Evolutionary conservation across 805 yeast species (phyloP).

Genomic region (Candida corydali): DNA sequence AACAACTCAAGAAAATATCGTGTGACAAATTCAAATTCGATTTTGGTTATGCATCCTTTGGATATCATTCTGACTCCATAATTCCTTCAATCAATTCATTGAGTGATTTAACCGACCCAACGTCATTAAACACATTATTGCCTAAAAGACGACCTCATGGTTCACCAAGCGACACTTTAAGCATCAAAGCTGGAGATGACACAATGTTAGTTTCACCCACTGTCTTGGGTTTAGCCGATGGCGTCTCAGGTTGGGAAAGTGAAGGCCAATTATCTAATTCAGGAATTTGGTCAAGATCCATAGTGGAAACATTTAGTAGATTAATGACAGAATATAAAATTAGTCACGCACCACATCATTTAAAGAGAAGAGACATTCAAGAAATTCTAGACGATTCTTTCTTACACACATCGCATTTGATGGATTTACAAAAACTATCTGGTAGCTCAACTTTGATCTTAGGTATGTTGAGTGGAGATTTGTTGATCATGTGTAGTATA

Average conservation of each 20-base stretch:
- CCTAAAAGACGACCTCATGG: conserved; percentile 52
- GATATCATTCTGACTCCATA: conserved; percentile 40
- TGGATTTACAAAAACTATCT: conserved; percentile 43
- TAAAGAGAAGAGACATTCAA: conserved; percentile 39
- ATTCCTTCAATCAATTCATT: conserved; percentile 44
- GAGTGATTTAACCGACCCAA: conserved; percentile 47
- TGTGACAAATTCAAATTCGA: conserved; percentile 41
- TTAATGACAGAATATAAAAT: conserved; percentile 42
- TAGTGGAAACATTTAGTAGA: conserved; percentile 48
- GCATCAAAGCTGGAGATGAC: conserved; percentile 53
- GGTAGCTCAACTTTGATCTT: conserved; percentile 50
- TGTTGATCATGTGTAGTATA: conserved; percentile 44
- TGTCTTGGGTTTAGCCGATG: conserved; percentile 52
- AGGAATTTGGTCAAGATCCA: conserved; percentile 51
- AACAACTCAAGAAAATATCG: conserved; percentile 33
- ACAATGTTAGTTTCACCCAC: conserved; percentile 54
- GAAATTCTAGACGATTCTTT: conserved; percentile 45
- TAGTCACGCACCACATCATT: conserved; percentile 31
- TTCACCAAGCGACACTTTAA: conserved; percentile 48
- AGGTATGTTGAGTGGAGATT: conserved; percentile 46
- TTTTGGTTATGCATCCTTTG: conserved; percentile 42
- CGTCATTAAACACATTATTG: conserved; percentile 39
- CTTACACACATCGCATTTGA: conserved; percentile 44
- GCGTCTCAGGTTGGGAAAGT: conserved; percentile 54
- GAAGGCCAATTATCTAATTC: conserved; percentile 32